These are phyloP conservation scores for Camellia oleifera DNA, from an alignment of 179 eudicot genomes.

Conservation along the genomic window DNA sequence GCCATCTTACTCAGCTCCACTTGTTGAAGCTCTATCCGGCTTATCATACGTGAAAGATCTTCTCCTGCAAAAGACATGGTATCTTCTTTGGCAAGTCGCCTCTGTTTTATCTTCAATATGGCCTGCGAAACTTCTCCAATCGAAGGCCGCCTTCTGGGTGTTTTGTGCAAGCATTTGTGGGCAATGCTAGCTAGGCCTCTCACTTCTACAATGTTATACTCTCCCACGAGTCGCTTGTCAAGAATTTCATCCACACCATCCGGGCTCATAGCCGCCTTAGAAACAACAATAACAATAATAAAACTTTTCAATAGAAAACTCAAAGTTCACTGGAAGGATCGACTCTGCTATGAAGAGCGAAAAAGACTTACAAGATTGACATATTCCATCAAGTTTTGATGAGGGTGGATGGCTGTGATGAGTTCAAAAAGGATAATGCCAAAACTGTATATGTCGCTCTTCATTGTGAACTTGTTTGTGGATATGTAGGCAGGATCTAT, in stretches of 20 bases:
- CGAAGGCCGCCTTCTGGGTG: conserved; percentile 79
- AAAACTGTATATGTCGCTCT: conserved; percentile 93
- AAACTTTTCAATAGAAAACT: not conserved
- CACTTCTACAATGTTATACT: conserved; percentile 58
- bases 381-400: conserved; percentile 88
- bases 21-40: conserved; percentile 70
- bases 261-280: conserved; percentile 80
- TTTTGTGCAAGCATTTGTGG: conserved; percentile 69
- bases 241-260: conserved; percentile 94
- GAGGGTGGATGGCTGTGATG: conserved; percentile 95
- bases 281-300: not conserved
- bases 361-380: conserved; percentile 73
- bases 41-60: conserved; percentile 51
- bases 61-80: conserved; percentile 61
- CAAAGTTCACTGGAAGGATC: not conserved
- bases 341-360: not conserved
- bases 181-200: conserved; percentile 70
- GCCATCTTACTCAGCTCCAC: conserved; percentile 54
- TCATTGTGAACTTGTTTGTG: conserved; percentile 68
- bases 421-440: conserved; percentile 93
- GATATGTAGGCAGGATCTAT: conserved; percentile 90
- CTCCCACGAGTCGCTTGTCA: conserved; percentile 62
- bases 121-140: conserved; percentile 76
- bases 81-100: conserved; percentile 46
- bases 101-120: conserved; percentile 67